A percentile compares a stretch with the other conserved stretches of the same genome.
Conservation (phyloP, 2,329 filamentous ascomycete genomes). For the Didymella keratinophila region DNA sequence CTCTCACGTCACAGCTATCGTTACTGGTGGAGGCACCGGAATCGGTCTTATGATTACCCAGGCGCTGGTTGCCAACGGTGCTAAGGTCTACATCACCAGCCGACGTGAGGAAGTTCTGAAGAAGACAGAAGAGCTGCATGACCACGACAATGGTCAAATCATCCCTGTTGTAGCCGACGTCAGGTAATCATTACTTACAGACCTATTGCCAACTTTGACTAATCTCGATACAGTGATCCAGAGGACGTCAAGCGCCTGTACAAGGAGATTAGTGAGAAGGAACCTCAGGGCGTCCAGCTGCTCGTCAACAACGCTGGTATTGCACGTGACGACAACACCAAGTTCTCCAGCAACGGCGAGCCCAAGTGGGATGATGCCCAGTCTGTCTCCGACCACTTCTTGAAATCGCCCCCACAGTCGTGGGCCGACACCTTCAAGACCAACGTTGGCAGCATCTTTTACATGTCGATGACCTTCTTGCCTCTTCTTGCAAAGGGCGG, state of each 20-base stretch:
- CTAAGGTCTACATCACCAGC: constrained; percentile 57
- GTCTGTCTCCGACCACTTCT: constrained; percentile 60
- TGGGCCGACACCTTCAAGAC: constrained; percentile 62
- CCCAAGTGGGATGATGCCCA: constrained; percentile 58
- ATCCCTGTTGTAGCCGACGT: constrained; percentile 48
- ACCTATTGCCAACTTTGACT: neutral
- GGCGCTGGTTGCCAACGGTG: constrained; percentile 68
- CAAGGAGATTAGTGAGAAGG: constrained; percentile 54
- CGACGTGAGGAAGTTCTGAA: constrained; percentile 47
- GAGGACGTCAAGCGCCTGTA: constrained; percentile 55
- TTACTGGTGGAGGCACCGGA: constrained; percentile 58
- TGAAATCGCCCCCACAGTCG: constrained; percentile 55
- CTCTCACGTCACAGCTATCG: constrained; percentile 55
- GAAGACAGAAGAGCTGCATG: constrained; percentile 57
- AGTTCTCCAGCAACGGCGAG: constrained; percentile 57
- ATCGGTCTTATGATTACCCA: constrained; percentile 70
- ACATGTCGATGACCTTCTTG: constrained; percentile 63
- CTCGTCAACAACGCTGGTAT: constrained; percentile 64
- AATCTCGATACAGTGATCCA: constrained; percentile 53
- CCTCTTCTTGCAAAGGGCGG: constrained; percentile 61
- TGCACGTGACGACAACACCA: constrained; percentile 61
- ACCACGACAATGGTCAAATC: constrained; percentile 57
- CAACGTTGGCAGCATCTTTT: constrained; percentile 61
- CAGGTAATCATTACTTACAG: constrained; percentile 28
- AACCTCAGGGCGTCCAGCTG: constrained; percentile 62